Evolutionary conservation across 2,329 filamentous ascomycete genomes (phyloP).

Genomic region (Phialophora tarda): DNA sequence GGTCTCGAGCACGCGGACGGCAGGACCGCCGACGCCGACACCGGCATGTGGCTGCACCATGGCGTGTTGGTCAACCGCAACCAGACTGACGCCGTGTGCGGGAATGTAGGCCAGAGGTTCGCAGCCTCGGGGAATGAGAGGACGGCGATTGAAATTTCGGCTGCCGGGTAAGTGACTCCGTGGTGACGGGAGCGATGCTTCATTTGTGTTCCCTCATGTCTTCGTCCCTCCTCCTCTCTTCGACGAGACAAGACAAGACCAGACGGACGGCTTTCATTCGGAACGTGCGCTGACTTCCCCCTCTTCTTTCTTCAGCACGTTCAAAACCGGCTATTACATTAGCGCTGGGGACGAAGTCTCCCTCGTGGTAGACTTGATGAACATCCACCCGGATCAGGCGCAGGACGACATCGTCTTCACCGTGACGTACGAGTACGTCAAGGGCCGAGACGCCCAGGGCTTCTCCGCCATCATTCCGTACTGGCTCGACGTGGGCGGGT

Average conservation of each 20-base stretch:
- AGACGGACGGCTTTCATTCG: not conserved
- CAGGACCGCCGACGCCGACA: constrained; percentile 43
- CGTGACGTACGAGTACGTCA: constrained; percentile 25
- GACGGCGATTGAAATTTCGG: constrained; percentile 17
- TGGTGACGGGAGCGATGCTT: not conserved
- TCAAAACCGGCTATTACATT: constrained; percentile 25
- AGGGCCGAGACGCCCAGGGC: not conserved
- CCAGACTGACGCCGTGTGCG: constrained; percentile 15
- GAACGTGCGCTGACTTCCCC: not conserved
- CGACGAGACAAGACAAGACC: not conserved
- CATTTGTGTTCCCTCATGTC: not conserved
- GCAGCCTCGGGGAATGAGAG: constrained; percentile 21
- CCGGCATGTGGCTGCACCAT: constrained; percentile 43
- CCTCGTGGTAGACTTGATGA: constrained; percentile 27
- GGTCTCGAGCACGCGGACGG: constrained; percentile 44
- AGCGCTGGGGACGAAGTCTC: constrained; percentile 15
- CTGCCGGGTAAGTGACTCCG: constrained; percentile 1
- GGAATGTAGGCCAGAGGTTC: constrained; percentile 17
- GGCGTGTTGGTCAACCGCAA: constrained; percentile 31
- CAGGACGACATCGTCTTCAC: constrained; percentile 27
- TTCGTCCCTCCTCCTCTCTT: not conserved
- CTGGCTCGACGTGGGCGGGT: constrained; percentile 28
- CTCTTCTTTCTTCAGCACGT: not conserved
- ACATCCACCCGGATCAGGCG: constrained; percentile 12
- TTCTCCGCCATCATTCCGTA: constrained; percentile 18